Percentiles rank a stretch among this genome's conserved stretches.
Conservation (phyloP, 1,284 basidiomycete genomes). For the Phylloboletellus chloephorus region DNA sequence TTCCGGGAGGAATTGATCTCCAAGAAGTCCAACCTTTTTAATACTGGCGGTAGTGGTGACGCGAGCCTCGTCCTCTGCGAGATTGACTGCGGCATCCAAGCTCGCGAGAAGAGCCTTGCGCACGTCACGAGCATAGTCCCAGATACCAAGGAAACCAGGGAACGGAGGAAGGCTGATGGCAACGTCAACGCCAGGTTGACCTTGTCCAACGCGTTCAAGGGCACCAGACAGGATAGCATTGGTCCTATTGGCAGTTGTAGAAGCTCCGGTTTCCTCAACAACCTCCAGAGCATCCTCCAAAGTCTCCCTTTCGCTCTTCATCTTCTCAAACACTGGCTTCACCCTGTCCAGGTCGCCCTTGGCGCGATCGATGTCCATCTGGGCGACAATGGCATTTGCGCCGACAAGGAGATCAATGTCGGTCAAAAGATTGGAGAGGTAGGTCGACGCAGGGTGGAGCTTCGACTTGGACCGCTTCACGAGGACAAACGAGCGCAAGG, state of each 20-base stretch:
- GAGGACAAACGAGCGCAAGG: conserved; percentile 91
- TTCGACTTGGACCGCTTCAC: conserved; percentile 95
- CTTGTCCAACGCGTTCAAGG: conserved; percentile 73
- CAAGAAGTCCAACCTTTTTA: conserved; percentile 62
- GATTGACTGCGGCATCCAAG: conserved; percentile 76
- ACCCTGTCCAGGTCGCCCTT: conserved; percentile 64
- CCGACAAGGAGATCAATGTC: conserved; percentile 87
- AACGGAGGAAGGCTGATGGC: conserved; percentile 71
- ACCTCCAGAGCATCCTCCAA: conserved; percentile 77
- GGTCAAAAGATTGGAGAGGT: conserved; percentile 81
- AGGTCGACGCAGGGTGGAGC: conserved; percentile 92
- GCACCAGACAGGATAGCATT: conserved; percentile 64
- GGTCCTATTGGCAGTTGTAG: conserved; percentile 50
- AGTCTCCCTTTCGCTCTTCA: conserved; percentile 68
- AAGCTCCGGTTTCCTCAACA: conserved; percentile 76
- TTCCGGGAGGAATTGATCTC: conserved; percentile 75
- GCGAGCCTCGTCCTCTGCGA: conserved; percentile 84
- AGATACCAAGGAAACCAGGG: conserved; percentile 81
- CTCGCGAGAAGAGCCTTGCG: conserved; percentile 74
- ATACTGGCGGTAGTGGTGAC: conserved; percentile 67
- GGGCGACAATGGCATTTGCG: conserved; percentile 84
- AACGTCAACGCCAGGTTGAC: conserved; percentile 59
- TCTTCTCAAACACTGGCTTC: conserved; percentile 83
- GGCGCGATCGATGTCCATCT: conserved; percentile 75
- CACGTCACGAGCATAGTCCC: conserved; percentile 88